A percentile compares a stretch with the other conserved stretches of the same genome.
phyloP scores from a whole-genome alignment of 2,329 filamentous ascomycete species.

The Paraphaeosphaeria minitans region DNA sequence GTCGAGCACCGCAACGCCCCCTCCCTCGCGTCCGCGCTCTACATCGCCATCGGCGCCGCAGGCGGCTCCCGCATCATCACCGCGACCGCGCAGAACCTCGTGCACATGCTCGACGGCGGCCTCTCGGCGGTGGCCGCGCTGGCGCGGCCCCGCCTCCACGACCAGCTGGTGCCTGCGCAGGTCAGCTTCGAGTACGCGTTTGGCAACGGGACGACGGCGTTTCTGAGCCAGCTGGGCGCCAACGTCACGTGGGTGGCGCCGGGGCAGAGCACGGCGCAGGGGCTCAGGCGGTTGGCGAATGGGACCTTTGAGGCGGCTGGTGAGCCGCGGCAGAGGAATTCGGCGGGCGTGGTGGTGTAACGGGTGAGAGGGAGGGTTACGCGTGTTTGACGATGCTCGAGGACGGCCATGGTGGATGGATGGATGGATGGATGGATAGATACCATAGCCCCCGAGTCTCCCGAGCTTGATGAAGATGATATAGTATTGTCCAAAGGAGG shows the following conservation, averaged over 20 bases:
- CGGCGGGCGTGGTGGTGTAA: constrained; percentile 65
- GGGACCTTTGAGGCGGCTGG: constrained; percentile 78
- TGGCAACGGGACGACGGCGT: constrained; percentile 66
- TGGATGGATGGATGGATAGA: no score
- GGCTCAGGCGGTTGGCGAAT: constrained; percentile 63
- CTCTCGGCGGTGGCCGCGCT: constrained; percentile 68
- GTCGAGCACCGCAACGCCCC: constrained; percentile 67
- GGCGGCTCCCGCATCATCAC: constrained; percentile 86
- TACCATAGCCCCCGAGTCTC: no score
- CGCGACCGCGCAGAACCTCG: constrained; percentile 73
- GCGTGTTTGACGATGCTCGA: background rate
- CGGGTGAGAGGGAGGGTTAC: background rate
- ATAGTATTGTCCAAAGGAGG: background rate
- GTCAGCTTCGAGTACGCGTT: constrained; percentile 72
- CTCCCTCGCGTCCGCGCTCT: constrained; percentile 52
- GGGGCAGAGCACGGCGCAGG: constrained; percentile 73
- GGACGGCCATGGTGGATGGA: no score
- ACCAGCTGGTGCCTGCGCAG: constrained; percentile 77
- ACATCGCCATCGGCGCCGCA: constrained; percentile 74
- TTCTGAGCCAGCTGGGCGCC: constrained; percentile 69
- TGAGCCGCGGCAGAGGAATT: constrained; percentile 75
- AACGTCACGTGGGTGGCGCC: constrained; percentile 71
- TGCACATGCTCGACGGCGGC: constrained; percentile 71
- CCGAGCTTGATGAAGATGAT: no score
- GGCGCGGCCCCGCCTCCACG: constrained; percentile 72